Percentiles rank a stretch among this genome's conserved stretches.
Evolutionary conservation across 2,329 filamentous ascomycete species (phyloP).

Genomic region (Colletotrichum tropicale): DNA sequence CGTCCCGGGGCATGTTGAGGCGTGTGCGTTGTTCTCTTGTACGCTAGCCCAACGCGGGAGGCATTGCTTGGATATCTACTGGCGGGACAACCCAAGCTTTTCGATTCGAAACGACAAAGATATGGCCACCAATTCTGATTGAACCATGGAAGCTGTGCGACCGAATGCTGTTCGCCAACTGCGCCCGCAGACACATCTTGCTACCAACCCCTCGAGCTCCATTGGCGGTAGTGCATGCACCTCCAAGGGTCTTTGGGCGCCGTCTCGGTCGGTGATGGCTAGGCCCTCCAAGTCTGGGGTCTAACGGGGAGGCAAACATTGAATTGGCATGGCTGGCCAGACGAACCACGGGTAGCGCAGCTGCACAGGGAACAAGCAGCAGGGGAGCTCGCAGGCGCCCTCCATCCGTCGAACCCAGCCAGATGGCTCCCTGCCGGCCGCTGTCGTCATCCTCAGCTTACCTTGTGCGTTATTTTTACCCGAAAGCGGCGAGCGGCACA

Average conservation of each 20-base stretch:
- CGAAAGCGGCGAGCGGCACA: background rate
- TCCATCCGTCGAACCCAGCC: background rate
- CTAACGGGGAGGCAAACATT: background rate
- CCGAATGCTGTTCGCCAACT: background rate
- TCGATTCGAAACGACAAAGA: background rate
- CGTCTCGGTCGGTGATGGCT: background rate
- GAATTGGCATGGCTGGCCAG: background rate
- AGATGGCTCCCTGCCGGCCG: background rate
- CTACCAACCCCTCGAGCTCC: background rate
- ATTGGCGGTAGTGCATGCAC: background rate
- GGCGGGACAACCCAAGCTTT: background rate
- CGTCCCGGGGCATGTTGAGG: background rate
- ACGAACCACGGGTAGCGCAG: background rate
- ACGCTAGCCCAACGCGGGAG: background rate
- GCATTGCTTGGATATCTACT: background rate
- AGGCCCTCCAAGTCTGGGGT: background rate
- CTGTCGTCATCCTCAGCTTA: constrained; percentile 14
- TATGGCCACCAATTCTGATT: background rate
- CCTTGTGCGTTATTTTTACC: background rate
- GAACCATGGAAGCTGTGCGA: background rate
- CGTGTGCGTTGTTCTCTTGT: background rate
- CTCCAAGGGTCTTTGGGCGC: background rate
- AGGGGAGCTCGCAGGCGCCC: background rate
- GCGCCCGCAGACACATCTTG: background rate
- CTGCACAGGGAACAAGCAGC: background rate